Percentiles rank a stretch among this genome's conserved stretches.
Evolutionary conservation across 768 basidiomycete species (phyloP).

Genomic region (Brasilioporus rufonigricans): DNA sequence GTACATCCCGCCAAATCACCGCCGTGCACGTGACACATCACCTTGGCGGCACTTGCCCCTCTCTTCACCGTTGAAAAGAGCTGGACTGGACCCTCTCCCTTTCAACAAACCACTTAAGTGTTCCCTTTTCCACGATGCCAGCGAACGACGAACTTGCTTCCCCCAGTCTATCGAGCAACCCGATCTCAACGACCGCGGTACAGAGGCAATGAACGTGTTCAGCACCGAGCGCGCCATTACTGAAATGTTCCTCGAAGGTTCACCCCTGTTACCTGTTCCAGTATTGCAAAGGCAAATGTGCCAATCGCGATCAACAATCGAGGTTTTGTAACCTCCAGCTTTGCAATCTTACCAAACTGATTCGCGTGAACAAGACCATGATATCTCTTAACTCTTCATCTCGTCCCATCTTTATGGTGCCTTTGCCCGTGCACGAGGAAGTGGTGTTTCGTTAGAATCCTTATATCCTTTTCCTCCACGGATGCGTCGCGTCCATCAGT

Average conservation of each 20-base stretch:
- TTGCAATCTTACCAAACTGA: constrained; percentile 18
- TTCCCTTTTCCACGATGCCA: constrained; percentile 97
- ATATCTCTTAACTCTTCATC: constrained; percentile 73
- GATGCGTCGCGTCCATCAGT: constrained; percentile 79
- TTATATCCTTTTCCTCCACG: constrained; percentile 96
- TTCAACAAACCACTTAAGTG: constrained; percentile 97
- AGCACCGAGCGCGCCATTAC: constrained; percentile 93
- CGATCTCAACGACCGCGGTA: constrained; percentile 72
- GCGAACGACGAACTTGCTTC: constrained; percentile 90
- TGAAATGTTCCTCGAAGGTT: constrained; percentile 93
- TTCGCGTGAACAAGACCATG: constrained; percentile 54
- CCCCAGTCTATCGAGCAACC: constrained; percentile 49
- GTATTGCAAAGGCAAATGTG: constrained; percentile 83
- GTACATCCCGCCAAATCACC: constrained; percentile 40
- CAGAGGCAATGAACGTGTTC: constrained; percentile 97
- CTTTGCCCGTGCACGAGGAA: constrained; percentile 71
- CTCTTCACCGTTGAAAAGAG: constrained; percentile 90
- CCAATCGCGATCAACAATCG: constrained; percentile 71
- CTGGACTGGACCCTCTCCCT: constrained; percentile 95
- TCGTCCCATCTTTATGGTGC: constrained; percentile 79
- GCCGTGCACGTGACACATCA: background rate
- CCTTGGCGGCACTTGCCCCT: constrained; percentile 81
- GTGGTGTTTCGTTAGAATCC: constrained; percentile 81
- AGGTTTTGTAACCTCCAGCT: constrained; percentile 51
- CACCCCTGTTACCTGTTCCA: constrained; percentile 92